phyloP scores from a whole-genome alignment of 306 rosid genomes.

The Quercus robur region DNA sequence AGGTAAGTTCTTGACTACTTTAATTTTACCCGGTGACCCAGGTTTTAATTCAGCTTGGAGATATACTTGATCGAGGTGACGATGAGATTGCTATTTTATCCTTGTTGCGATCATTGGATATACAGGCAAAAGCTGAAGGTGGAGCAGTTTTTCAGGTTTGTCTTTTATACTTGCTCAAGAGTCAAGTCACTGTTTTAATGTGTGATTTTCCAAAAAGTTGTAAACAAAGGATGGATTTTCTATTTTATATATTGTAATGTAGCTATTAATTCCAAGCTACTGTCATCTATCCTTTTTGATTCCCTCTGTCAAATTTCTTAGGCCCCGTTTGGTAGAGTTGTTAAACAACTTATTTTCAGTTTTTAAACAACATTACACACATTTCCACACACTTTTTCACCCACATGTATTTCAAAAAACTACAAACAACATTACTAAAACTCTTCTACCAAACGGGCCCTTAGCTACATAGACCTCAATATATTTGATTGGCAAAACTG shows the following conservation, averaged over 20 bases:
- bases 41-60: slow-evolving; percentile 96
- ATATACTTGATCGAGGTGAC: slow-evolving; percentile 91
- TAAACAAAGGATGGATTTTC: neutral
- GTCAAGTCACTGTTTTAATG: neutral
- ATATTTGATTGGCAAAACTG: neutral
- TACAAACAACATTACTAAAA: no score
- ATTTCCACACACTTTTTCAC: no score
- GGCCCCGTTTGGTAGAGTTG: no score
- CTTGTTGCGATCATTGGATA: slow-evolving; percentile 74
- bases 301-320: neutral
- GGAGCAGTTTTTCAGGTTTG: slow-evolving; percentile 98
- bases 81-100: slow-evolving; percentile 95
- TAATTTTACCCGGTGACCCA: slow-evolving; percentile 11
- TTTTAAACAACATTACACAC: no score
- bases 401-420: no score
- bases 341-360: no score
- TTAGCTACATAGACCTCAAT: neutral
- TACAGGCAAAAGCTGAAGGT: slow-evolving; percentile 76
- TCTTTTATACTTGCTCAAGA: slow-evolving; percentile 11
- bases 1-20: neutral
- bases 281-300: neutral
- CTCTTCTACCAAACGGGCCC: no score
- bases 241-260: neutral
- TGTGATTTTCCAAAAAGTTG: neutral
- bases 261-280: neutral